These are phyloP conservation scores for Amanita pseudoporphyria DNA, from an alignment of 768 basidiomycete genomes.

Conservation along the genomic window DNA sequence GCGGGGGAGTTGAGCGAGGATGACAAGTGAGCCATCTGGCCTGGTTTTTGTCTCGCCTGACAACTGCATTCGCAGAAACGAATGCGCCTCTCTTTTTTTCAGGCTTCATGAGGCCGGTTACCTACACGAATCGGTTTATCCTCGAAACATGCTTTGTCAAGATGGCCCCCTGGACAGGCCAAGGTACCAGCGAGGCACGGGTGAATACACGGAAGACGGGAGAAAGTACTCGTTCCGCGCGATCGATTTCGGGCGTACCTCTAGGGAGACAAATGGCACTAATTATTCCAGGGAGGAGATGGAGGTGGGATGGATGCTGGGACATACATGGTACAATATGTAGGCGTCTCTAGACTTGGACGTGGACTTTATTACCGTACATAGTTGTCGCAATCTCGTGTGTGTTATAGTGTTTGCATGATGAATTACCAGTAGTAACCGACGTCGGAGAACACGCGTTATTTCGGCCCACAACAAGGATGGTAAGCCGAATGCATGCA, in stretches of 20 bases:
- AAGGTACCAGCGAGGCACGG: background rate
- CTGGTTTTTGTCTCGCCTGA: background rate
- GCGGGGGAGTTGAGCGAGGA: constrained; percentile 22
- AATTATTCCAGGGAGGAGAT: no score
- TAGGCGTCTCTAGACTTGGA: no score
- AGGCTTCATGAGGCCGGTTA: constrained; percentile 28
- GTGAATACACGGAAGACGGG: background rate
- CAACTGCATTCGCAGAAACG: constrained; percentile 18
- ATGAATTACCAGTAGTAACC: no score
- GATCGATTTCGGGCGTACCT: constrained; percentile 6
- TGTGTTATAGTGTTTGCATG: no score
- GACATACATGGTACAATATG: no score
- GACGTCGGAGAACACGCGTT: no score
- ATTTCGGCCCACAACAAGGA: no score
- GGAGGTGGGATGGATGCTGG: no score
- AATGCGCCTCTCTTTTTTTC: constrained; percentile 29
- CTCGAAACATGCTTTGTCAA: constrained; percentile 30
- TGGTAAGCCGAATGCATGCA: no score
- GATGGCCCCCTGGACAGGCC: constrained; percentile 19
- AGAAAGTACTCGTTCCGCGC: background rate
- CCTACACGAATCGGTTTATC: constrained; percentile 26
- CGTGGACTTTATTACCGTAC: no score
- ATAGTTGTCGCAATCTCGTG: no score
- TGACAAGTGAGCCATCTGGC: constrained; percentile 22
- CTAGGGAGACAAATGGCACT: no score